Percentiles rank a stretch among this genome's conserved stretches.
Conservation (phyloP, 768 basidiomycete genomes). For the Ephemerocybe angulata region DNA sequence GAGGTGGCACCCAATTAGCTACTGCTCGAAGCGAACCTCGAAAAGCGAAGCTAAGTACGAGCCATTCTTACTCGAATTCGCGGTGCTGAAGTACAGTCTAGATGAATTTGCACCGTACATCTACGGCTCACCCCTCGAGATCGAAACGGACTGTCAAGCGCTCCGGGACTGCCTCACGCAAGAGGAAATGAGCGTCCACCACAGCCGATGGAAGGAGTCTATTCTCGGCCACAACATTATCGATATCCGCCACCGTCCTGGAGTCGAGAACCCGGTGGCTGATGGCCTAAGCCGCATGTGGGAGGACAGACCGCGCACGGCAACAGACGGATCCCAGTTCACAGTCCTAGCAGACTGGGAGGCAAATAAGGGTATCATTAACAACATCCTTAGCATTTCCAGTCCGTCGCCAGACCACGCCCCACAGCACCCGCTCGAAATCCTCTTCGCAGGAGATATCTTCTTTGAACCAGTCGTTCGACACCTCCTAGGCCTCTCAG, state of each 20-base stretch:
- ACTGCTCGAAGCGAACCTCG: slow-evolving; percentile 33
- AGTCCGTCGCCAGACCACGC: neutral
- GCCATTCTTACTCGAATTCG: slow-evolving; percentile 32
- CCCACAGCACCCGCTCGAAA: neutral
- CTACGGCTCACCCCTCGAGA: slow-evolving; percentile 26
- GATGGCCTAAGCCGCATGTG: slow-evolving; percentile 27
- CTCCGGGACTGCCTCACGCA: slow-evolving; percentile 26
- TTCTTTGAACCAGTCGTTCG: slow-evolving; percentile 21
- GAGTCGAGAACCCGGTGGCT: slow-evolving; percentile 11
- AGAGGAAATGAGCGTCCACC: slow-evolving; percentile 24
- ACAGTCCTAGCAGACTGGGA: slow-evolving; percentile 28
- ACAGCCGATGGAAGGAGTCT: slow-evolving; percentile 32
- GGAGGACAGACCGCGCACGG: slow-evolving; percentile 12
- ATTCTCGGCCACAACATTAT: slow-evolving; percentile 23
- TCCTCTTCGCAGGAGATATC: slow-evolving; percentile 9
- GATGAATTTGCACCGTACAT: slow-evolving; percentile 29
- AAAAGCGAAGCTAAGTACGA: slow-evolving; percentile 24
- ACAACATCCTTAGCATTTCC: neutral
- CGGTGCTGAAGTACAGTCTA: slow-evolving; percentile 29
- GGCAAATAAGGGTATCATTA: slow-evolving; percentile 1
- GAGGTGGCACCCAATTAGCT: slow-evolving; percentile 27
- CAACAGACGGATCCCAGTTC: slow-evolving; percentile 28
- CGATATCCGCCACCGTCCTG: slow-evolving; percentile 19
- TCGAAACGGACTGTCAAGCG: slow-evolving; percentile 36
- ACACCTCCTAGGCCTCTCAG: slow-evolving; percentile 14